A percentile compares a stretch with the other conserved stretches of the same genome.
Evolutionary conservation across 2,329 filamentous ascomycete genomes (phyloP).

Genomic region (Ilyonectria sp.): DNA sequence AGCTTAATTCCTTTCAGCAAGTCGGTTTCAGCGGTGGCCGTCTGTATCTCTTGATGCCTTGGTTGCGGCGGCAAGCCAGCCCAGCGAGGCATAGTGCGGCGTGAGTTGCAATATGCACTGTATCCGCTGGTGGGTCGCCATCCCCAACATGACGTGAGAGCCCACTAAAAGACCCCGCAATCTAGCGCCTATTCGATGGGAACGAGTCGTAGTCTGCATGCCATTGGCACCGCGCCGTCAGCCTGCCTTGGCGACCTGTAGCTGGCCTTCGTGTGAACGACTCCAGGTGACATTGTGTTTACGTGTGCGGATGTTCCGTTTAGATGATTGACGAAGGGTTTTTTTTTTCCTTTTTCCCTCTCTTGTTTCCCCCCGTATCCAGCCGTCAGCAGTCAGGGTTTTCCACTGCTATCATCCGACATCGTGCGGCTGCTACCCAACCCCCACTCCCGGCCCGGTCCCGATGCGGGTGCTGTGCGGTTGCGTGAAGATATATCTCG

Average conservation of each 20-base stretch:
- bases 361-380: background rate
- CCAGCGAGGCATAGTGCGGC: background rate
- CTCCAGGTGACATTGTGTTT: background rate
- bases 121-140: background rate
- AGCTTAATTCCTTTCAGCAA: background rate
- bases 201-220: constrained; percentile 10
- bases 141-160: constrained; percentile 22
- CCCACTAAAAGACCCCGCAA: constrained; percentile 21
- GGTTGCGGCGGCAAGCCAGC: constrained; percentile 4
- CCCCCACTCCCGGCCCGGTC: constrained; percentile 22
- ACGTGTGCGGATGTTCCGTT: background rate
- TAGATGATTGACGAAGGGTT: background rate
- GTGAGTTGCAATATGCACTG: background rate
- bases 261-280: background rate
- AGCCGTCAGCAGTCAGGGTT: background rate
- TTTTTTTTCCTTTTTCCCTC: constrained; percentile 5
- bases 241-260: constrained; percentile 3
- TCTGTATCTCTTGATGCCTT: background rate
- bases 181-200: constrained; percentile 7
- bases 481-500: constrained; percentile 21
- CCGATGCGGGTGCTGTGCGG: background rate
- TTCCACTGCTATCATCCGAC: background rate
- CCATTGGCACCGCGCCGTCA: background rate
- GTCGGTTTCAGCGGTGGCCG: background rate
- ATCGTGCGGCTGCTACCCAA: constrained; percentile 8